These are phyloP conservation scores for Periconia sp. DNA, from an alignment of 2,329 filamentous ascomycete species.

Conservation along the genomic window DNA sequence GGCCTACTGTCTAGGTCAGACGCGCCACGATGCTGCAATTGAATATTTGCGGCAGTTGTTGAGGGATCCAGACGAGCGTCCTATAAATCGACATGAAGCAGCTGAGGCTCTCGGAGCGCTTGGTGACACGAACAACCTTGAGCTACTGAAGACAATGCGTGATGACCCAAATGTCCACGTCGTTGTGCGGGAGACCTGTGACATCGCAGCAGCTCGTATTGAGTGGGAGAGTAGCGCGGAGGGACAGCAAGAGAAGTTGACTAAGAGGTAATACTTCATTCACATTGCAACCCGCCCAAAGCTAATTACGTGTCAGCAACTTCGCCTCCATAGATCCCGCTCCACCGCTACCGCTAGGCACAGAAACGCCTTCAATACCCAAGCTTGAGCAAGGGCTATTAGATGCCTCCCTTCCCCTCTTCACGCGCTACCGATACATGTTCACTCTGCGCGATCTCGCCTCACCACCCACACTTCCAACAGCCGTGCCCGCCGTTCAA, in stretches of 20 bases:
- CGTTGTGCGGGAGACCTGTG: conserved; percentile 92
- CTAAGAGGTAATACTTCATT: conserved; percentile 65
- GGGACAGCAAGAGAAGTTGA: conserved; percentile 73
- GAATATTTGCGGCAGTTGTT: conserved; percentile 76
- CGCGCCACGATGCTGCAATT: conserved; percentile 75
- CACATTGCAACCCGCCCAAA: neutral
- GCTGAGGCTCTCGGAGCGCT: conserved; percentile 93
- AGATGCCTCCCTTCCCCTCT: conserved; percentile 79
- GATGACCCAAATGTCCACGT: conserved; percentile 78
- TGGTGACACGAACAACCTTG: conserved; percentile 75
- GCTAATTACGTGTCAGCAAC: conserved; percentile 63
- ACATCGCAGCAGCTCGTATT: conserved; percentile 93
- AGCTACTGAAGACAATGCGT: conserved; percentile 73
- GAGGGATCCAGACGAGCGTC: conserved; percentile 79
- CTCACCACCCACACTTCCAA: conserved; percentile 88
- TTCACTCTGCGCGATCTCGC: conserved; percentile 94
- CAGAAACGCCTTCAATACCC: conserved; percentile 67
- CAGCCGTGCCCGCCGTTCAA: conserved; percentile 83
- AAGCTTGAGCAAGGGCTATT: conserved; percentile 79
- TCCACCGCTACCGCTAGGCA: conserved; percentile 78
- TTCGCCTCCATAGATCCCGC: conserved; percentile 96
- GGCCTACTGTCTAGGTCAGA: conserved; percentile 95
- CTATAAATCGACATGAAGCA: conserved; percentile 96
- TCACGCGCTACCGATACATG: conserved; percentile 96
- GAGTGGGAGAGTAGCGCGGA: conserved; percentile 77